Conservation (phyloP, 2,329 filamentous ascomycete genomes). For the Ascosphaera pollenicola region DNA sequence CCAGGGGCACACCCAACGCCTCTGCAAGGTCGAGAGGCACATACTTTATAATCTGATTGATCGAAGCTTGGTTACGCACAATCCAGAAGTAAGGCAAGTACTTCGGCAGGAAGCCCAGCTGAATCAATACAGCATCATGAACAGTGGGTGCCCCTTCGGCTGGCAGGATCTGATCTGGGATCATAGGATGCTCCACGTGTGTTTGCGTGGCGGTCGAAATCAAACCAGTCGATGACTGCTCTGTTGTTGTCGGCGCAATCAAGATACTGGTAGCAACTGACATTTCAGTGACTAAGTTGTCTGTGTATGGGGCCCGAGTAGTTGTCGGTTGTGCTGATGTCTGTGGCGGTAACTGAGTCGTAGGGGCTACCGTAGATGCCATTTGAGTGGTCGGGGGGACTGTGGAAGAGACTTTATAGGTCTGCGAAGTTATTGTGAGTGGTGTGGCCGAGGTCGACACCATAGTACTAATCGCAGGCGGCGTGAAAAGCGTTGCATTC, state of each 20-base stretch:
- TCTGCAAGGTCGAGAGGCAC: conserved; percentile 50
- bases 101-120: conserved; percentile 57
- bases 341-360: no score
- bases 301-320: no score
- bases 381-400: no score
- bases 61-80: conserved; percentile 44
- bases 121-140: conserved; percentile 44
- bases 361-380: no score
- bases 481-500: no score
- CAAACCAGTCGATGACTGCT: conserved; percentile 11
- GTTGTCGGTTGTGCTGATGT: no score
- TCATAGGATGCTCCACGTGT: conserved; percentile 32
- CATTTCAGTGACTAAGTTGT: conserved; percentile 1
- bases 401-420: no score
- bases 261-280: conserved; percentile 7
- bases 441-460: no score
- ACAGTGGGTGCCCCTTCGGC: conserved; percentile 34
- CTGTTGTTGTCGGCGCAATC: conserved; percentile 8
- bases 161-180: conserved; percentile 59
- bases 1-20: conserved; percentile 42
- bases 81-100: conserved; percentile 72
- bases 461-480: no score
- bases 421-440: no score
- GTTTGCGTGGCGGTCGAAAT: conserved; percentile 17
- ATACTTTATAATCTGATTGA: conserved; percentile 64